Base-by-base conservation (phyloP, 2,329 filamentous ascomycete genomes). In the Fusarium robinianum region DNA sequence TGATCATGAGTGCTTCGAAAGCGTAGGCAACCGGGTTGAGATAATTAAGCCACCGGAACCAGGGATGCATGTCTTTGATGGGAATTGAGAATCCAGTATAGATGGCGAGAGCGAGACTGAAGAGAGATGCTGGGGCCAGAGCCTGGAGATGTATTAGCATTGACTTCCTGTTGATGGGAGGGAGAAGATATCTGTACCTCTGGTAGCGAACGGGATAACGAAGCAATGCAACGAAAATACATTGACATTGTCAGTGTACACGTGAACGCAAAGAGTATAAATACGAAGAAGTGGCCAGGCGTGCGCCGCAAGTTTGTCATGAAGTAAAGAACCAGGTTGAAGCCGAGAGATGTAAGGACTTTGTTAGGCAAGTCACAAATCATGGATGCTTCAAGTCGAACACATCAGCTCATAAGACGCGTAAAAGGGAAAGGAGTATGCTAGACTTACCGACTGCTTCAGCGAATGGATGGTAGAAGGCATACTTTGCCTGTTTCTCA, bases 41-140 rank as follows among this genome's bases (percentile, higher is more conserved):
- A 53, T 83, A 84, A 49, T 79, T 80, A 49, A 87, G 81, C 84
- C 84, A 87, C 23, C 79, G 70, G 29, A 78, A 79, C 81, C 83
- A 87, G 1, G 75, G 76, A 17, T 79, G 71, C 79, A 81, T 85
- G 61, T 63, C 55, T 8, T 58, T 42, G n/a, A 60, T 40, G 0
- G 63, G 61, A n/a, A 73, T 67, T 8, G 67, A 60, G 51, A 83
- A 78, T 45, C 75, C 79, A 2, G 78, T 80, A 60, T 60, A 67
- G 4, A 65, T 55, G 15, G 61, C 49, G 6, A 67, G 24, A 21
- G 54, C 51, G 2, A 61, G 51, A 11, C 50, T 31, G 8, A 74
- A 48, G n/a, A 74, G 47, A 3, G 68, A 64, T 5, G 69, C 61
- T 1, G 67, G 67, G 5, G 64, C 66, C 58, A 73, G 63, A 18